Evolutionary conservation across 2,329 filamentous ascomycete genomes (phyloP), one percentile per base, ranked within the genome.

Genomic region (Penicillium sp.): DNA sequence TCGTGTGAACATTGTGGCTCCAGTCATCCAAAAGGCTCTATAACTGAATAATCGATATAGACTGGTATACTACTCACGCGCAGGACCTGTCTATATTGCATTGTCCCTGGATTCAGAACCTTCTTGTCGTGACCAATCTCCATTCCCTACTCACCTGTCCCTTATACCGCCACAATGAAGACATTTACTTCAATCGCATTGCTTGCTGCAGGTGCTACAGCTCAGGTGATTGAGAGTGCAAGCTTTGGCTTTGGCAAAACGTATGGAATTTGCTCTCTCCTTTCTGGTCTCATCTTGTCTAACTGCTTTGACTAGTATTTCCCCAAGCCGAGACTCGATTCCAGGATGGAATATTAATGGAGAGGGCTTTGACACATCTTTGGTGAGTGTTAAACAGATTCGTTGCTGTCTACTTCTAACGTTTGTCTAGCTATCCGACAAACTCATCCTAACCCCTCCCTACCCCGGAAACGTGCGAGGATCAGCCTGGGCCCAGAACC

Each of bases 401-500:
- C 7, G 4, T 24, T 31, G 3, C 16, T 1, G 29, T 16, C 1
- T 11, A n/a, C 31, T 54, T 37, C 62, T 70, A 49, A 73, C 54
- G 51, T 45, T 26, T 5, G 49, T 16, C 16, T 59, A 79, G 77
- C 85, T 97, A 58, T 96, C 92, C 64, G 93, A 98, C 81, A 91
- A 93, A 73, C 72, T 98, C 58, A 90, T 99, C 72, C 84, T 99
- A 56, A 99, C 95, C 1, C 93, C 95, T 11, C 88, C 92, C 14
- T 87, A 87, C 49, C 91, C 92, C 6, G 95, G 95, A 54, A 92
- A 92, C 76, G 87, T 90, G 69, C 87, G 92, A 72, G 90, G 91
- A 59, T 88, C 90, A 49, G 73, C 95, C 65, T 99, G 95, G 93
- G 82, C 88, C 31, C 86, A 92, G 61, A 79, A 78, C 31, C 75